Percentiles rank a stretch among this genome's conserved stretches.
These are phyloP conservation scores for Trichoderma pleuroti DNA, from an alignment of 2,329 filamentous ascomycete species.

Conservation along the genomic window DNA sequence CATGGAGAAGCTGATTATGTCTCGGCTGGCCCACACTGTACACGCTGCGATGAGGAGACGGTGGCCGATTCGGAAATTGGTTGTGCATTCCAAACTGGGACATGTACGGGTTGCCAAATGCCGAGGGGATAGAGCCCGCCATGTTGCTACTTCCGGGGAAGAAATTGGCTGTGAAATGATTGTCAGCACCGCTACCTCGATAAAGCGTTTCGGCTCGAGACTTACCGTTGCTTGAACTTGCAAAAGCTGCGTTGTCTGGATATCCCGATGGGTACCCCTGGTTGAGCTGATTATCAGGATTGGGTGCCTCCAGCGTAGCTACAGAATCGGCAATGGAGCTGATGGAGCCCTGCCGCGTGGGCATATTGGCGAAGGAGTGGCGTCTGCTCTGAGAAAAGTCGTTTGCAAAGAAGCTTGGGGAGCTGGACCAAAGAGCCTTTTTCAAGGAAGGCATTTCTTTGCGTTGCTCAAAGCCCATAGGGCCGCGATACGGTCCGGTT, in stretches of 20 bases:
- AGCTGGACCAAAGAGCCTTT: slow-evolving; percentile 68
- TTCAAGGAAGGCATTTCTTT: slow-evolving; percentile 60
- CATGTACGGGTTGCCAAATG: slow-evolving; percentile 40
- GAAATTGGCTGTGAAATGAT: slow-evolving; percentile 24
- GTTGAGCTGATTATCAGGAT: slow-evolving; percentile 41
- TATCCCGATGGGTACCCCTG: slow-evolving; percentile 44
- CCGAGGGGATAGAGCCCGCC: slow-evolving; percentile 28
- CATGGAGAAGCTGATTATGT: slow-evolving; percentile 70
- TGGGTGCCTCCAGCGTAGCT: slow-evolving; percentile 44
- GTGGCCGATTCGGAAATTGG: slow-evolving; percentile 47
- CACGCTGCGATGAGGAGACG: slow-evolving; percentile 60
- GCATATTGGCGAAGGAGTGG: slow-evolving; percentile 73
- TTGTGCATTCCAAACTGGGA: slow-evolving; percentile 45
- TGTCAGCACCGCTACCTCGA: not conserved
- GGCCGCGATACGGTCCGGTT: slow-evolving; percentile 44
- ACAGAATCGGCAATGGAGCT: slow-evolving; percentile 55
- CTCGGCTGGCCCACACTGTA: slow-evolving; percentile 60
- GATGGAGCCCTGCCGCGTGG: slow-evolving; percentile 61
- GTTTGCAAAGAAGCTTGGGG: slow-evolving; percentile 61
- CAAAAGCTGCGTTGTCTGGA: slow-evolving; percentile 37
- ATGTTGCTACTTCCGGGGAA: slow-evolving; percentile 26
- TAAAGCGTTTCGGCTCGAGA: slow-evolving; percentile 18
- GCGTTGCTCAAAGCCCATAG: slow-evolving; percentile 55
- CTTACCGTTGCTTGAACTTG: slow-evolving; percentile 41
- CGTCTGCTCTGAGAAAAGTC: slow-evolving; percentile 71